Percentiles rank a stretch among this genome's conserved stretches.
phyloP scores from a whole-genome alignment of 257 asterid genomes.

The Capsicum chinense region DNA sequence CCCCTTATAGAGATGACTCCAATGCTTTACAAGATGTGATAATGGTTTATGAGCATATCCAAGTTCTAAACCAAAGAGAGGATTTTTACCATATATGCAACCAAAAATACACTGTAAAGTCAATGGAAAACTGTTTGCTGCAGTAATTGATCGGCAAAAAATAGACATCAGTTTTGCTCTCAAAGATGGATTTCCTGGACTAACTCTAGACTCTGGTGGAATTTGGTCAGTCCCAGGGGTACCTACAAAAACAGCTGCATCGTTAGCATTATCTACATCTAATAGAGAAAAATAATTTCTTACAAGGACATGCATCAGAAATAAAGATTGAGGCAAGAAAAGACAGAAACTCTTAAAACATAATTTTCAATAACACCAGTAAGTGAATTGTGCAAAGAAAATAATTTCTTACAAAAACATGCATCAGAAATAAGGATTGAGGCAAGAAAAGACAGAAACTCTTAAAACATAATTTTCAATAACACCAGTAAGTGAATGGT shows the following conservation, averaged over 20 bases:
- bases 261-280: neutral
- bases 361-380: neutral
- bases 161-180: slow-evolving; percentile 79
- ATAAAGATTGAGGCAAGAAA: neutral
- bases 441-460: neutral
- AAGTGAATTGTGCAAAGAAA: neutral
- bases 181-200: slow-evolving; percentile 68
- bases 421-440: no score
- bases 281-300: neutral
- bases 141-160: slow-evolving; percentile 88
- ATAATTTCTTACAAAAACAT: no score
- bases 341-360: neutral
- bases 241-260: slow-evolving; percentile 55
- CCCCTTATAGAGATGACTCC: neutral
- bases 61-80: neutral
- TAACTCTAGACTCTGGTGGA: slow-evolving; percentile 71
- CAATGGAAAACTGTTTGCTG: slow-evolving; percentile 92
- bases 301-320: neutral
- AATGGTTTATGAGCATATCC: neutral
- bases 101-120: slow-evolving; percentile 95
- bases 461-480: neutral
- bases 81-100: slow-evolving; percentile 72
- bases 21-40: slow-evolving; percentile 9
- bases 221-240: slow-evolving; percentile 59
- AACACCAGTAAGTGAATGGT: neutral